These are phyloP conservation scores for Agaricales sp. DNA, from an alignment of 1,284 basidiomycete species.

Conservation along the genomic window DNA sequence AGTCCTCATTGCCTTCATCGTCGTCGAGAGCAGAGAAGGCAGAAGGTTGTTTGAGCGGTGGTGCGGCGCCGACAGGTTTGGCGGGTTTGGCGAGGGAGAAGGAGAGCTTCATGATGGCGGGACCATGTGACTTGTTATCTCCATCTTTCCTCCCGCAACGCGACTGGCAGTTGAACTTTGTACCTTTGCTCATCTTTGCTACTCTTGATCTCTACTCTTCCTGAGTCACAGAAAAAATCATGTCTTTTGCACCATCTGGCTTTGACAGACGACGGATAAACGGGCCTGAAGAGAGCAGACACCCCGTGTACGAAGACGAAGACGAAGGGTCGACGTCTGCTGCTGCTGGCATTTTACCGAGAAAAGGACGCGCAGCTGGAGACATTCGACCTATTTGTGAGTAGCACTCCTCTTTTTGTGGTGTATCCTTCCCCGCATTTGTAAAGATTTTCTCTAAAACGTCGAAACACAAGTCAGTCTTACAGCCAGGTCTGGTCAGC, in stretches of 20 bases:
- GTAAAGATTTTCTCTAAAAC: constrained; percentile 9
- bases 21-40: constrained; percentile 55
- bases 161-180: constrained; percentile 14
- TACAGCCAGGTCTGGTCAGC: constrained; percentile 81
- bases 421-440: constrained; percentile 1
- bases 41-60: constrained; percentile 49
- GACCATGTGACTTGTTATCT: constrained; percentile 13
- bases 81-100: constrained; percentile 58
- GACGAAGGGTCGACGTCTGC: constrained; percentile 19
- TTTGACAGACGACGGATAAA: constrained; percentile 84
- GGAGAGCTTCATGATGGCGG: constrained; percentile 61
- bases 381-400: constrained; percentile 82
- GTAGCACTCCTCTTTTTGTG: constrained; percentile 20
- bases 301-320: constrained; percentile 48
- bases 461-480: constrained; percentile 36
- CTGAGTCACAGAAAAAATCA: not conserved
- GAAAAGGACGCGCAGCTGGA: constrained; percentile 39
- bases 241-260: constrained; percentile 34
- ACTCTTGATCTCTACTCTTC: not conserved
- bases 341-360: constrained; percentile 24
- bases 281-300: constrained; percentile 75
- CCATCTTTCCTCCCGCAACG: constrained; percentile 10
- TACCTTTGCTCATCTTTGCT: too few species aligned
- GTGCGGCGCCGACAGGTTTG: constrained; percentile 37
- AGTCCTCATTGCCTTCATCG: constrained; percentile 31